These are phyloP conservation scores for Pseudozyma sp. DNA, from an alignment of 1,284 basidiomycete species.

Conservation along the genomic window DNA sequence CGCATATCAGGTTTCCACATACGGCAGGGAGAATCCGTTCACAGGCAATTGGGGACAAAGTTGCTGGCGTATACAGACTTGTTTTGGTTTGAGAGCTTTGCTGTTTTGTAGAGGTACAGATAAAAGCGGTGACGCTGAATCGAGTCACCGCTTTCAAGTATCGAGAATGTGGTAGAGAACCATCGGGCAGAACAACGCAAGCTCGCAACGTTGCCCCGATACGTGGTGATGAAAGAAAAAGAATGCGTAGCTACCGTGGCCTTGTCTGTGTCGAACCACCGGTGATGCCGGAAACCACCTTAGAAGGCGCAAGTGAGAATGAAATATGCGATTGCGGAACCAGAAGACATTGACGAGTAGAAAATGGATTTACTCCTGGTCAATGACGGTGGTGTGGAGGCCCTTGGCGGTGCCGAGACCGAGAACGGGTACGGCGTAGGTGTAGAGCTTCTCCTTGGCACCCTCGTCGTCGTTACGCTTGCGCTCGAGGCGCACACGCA, in stretches of 20 bases:
- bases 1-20: not conserved
- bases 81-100: conserved; percentile 45
- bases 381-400: conserved; percentile 65
- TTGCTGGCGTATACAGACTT: conserved; percentile 47
- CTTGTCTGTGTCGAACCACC: conserved; percentile 33
- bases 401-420: conserved; percentile 68
- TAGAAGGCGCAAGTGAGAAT: conserved; percentile 12
- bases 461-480: conserved; percentile 69
- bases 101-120: conserved; percentile 52
- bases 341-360: conserved; percentile 30
- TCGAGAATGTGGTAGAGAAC: conserved; percentile 19
- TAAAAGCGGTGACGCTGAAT: conserved; percentile 8
- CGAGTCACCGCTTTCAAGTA: conserved; percentile 21
- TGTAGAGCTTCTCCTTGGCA: conserved; percentile 69
- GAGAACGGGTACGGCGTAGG: conserved; percentile 65
- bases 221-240: conserved; percentile 17
- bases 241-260: conserved; percentile 29
- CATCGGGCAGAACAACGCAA: conserved; percentile 37
- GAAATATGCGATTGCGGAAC: conserved; percentile 42
- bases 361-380: conserved; percentile 59
- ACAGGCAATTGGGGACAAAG: too few relatives aligned
- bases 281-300: conserved; percentile 27
- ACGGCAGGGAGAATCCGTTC: not conserved
- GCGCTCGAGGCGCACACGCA: conserved; percentile 67
- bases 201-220: conserved; percentile 40